Conservation (phyloP, 2,329 filamentous ascomycete genomes). For the Pseudogymnoascus sp. region DNA sequence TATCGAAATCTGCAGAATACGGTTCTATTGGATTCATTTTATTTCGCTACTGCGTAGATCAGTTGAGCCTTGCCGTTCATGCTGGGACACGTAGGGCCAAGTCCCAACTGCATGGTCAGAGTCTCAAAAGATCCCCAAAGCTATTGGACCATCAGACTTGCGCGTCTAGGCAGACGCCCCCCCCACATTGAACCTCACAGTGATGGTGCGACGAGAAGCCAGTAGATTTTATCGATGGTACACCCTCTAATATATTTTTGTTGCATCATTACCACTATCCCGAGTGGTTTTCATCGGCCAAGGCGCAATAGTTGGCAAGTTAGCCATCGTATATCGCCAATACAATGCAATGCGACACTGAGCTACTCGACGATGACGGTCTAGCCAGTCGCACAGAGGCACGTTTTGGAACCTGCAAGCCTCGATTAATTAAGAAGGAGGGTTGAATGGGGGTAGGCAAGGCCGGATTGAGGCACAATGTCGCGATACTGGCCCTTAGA, state of each 20-base stretch:
- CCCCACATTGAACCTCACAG: neutral
- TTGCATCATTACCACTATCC: neutral
- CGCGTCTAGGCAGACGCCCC: neutral
- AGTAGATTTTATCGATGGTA: neutral
- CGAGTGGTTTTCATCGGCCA: neutral
- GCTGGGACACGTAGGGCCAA: neutral
- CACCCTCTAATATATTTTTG: neutral
- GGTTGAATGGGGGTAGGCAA: neutral
- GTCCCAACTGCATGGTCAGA: neutral
- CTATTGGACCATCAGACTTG: neutral
- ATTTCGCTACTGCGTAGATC: neutral
- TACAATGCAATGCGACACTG: neutral
- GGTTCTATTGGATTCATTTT: neutral
- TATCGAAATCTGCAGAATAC: neutral
- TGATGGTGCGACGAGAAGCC: neutral
- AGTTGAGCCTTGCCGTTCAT: neutral
- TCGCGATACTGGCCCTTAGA: neutral
- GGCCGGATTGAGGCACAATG: neutral
- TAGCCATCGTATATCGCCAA: neutral
- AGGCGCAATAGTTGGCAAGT: neutral
- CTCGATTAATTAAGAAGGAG: neutral
- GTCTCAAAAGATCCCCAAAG: neutral
- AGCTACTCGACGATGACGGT: neutral
- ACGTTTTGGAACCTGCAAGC: neutral
- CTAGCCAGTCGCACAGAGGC: neutral